Conservation (phyloP, 176 grass and related monocot species). For the Carex cristatella region DNA sequence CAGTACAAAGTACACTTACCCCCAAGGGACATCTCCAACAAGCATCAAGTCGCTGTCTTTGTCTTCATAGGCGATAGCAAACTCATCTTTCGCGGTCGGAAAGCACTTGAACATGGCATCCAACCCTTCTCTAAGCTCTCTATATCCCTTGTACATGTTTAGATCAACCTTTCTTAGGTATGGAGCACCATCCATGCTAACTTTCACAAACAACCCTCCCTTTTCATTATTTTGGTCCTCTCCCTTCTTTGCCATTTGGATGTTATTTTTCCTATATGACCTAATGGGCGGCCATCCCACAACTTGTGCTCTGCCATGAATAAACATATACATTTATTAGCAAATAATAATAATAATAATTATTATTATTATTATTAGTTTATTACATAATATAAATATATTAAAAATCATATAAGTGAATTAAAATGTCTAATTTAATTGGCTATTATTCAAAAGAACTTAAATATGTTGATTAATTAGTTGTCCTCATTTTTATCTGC, state of each 20-base stretch:
- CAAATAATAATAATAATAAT: neutral
- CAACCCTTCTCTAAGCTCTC: constrained; percentile 57
- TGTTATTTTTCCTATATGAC: constrained; percentile 65
- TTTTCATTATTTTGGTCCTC: constrained; percentile 31
- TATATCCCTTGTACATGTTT: constrained; percentile 61
- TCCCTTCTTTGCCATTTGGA: constrained; percentile 42
- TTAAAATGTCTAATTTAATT: neutral
- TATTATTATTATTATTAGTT: neutral
- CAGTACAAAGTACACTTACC: constrained; percentile 46
- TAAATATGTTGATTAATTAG: neutral
- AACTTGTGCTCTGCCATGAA: constrained; percentile 49
- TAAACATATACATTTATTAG: neutral
- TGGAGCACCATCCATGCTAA: constrained; percentile 95
- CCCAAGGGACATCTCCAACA: constrained; percentile 86
- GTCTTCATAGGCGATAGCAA: constrained; percentile 68
- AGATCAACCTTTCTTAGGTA: constrained; percentile 92
- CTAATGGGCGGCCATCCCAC: constrained; percentile 86
- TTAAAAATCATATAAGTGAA: neutral
- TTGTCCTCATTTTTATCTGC: neutral
- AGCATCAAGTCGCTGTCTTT: constrained; percentile 95
- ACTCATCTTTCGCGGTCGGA: constrained; percentile 22
- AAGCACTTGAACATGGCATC: constrained; percentile 67
- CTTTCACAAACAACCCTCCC: constrained; percentile 58
- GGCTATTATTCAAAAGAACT: neutral
- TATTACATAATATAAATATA: neutral